phyloP scores from a whole-genome alignment of 164 flowering plant species.

The Aristolochia fimbriata region DNA sequence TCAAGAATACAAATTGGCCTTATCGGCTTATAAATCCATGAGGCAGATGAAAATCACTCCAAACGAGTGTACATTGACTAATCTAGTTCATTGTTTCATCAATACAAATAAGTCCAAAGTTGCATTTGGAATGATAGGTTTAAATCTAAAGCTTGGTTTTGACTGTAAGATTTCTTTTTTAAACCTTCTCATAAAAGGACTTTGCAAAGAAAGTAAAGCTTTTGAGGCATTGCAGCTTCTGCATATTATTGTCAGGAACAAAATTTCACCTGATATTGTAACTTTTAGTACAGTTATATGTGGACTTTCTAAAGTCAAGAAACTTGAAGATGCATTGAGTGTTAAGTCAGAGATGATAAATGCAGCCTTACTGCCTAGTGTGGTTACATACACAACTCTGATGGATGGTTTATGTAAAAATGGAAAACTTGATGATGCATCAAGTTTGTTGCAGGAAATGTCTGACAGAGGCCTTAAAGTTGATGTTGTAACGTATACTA shows the following conservation, averaged over 20 bases:
- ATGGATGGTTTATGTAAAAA: constrained; percentile 48
- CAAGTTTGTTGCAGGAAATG: constrained; percentile 43
- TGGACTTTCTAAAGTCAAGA: constrained; percentile 50
- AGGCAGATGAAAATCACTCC: constrained; percentile 20
- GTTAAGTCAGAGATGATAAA: constrained; percentile 36
- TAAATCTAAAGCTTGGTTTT: constrained; percentile 53
- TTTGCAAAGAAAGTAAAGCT: constrained; percentile 33
- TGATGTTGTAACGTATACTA: constrained; percentile 34
- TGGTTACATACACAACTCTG: constrained; percentile 32
- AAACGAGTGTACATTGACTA: constrained; percentile 26
- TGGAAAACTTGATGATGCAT: constrained; percentile 41
- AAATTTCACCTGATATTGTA: constrained; percentile 28
- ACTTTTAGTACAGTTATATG: constrained; percentile 46
- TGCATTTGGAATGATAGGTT: constrained; percentile 45
- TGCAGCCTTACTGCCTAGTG: constrained; percentile 26
- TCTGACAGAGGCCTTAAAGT: constrained; percentile 28
- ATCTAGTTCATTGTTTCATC: constrained; percentile 41
- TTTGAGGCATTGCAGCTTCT: constrained; percentile 36
- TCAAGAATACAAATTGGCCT: constrained; percentile 29
- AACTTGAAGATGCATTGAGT: constrained; percentile 30
- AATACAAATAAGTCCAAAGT: constrained; percentile 17
- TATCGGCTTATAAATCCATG: constrained; percentile 37
- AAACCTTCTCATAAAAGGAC: constrained; percentile 45
- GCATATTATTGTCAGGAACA: constrained; percentile 19
- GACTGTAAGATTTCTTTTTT: constrained; percentile 17